A percentile compares a stretch with the other conserved stretches of the same genome.
Evolutionary conservation across 805 yeast genomes (phyloP).

Genomic region (Candida ulmi): DNA sequence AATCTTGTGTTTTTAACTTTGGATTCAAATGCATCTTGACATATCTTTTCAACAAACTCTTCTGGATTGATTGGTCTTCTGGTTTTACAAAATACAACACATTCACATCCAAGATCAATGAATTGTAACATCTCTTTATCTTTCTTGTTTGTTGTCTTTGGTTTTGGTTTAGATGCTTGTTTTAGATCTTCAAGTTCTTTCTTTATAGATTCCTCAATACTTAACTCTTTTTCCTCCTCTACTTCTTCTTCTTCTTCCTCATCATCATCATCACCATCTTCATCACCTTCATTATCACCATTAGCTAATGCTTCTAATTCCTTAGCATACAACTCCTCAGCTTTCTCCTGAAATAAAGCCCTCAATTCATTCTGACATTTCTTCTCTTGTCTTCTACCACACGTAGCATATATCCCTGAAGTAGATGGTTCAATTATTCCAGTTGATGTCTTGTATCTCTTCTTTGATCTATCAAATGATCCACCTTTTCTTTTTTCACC

Average conservation of each 20-base stretch:
- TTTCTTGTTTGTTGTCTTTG: conserved; percentile 18
- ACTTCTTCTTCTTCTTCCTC: conserved; percentile 28
- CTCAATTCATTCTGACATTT: conserved; percentile 72
- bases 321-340: conserved; percentile 40
- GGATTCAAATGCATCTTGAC: conserved; percentile 51
- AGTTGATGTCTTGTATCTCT: conserved; percentile 35
- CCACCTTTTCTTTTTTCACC: conserved; percentile 16
- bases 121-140: conserved; percentile 43
- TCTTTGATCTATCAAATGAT: conserved; percentile 8
- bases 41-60: conserved; percentile 54
- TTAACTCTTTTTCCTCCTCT: conserved; percentile 37
- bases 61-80: conserved; percentile 78
- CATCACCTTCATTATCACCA: conserved; percentile 7
- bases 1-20: conserved; percentile 58
- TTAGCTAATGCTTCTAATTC: conserved; percentile 24
- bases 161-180: conserved; percentile 1
- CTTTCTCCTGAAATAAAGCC: conserved; percentile 48
- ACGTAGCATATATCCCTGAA: conserved; percentile 84
- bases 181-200: conserved; percentile 60
- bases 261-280: conserved; percentile 12
- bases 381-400: conserved; percentile 74
- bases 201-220: conserved; percentile 72
- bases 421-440: conserved; percentile 77
- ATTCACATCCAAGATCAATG: conserved; percentile 68
- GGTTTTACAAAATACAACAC: conserved; percentile 80